Percentiles rank a stretch among this genome's conserved stretches.
Evolutionary conservation across 306 rosid species (phyloP).

Genomic region (Prunus salicina): DNA sequence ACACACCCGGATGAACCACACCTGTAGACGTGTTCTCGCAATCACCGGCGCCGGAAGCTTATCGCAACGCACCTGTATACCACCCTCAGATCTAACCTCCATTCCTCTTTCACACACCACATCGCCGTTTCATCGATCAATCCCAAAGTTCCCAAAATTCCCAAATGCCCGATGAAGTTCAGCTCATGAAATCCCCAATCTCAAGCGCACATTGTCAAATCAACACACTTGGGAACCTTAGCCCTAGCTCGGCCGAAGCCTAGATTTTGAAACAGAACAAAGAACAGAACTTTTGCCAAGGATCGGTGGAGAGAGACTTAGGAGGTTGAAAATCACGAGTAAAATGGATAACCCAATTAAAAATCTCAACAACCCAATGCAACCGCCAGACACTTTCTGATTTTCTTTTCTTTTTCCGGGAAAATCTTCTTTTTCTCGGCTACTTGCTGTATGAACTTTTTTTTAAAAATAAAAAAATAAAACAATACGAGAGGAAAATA

Average conservation of each 20-base stretch:
- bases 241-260: constrained; percentile 23
- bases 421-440: not conserved
- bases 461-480: not conserved
- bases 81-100: constrained; percentile 86
- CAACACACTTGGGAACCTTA: constrained; percentile 17
- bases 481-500: not conserved
- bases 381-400: not conserved
- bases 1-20: constrained; percentile 83
- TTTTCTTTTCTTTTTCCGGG: not conserved
- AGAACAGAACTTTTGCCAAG: not conserved
- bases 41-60: constrained; percentile 68
- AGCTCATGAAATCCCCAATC: constrained; percentile 2
- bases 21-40: constrained; percentile 68
- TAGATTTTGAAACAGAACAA: not conserved
- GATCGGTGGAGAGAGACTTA: not conserved
- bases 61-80: constrained; percentile 53
- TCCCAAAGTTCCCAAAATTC: not conserved
- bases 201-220: constrained; percentile 29
- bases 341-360: not conserved
- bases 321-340: not conserved
- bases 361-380: not conserved
- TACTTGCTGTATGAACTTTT: not conserved
- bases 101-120: constrained; percentile 60
- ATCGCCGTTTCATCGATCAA: constrained; percentile 73
- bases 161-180: not conserved